These are phyloP conservation scores for Xylariaceae sp. DNA, from an alignment of 2,329 filamentous ascomycete genomes.

Conservation along the genomic window DNA sequence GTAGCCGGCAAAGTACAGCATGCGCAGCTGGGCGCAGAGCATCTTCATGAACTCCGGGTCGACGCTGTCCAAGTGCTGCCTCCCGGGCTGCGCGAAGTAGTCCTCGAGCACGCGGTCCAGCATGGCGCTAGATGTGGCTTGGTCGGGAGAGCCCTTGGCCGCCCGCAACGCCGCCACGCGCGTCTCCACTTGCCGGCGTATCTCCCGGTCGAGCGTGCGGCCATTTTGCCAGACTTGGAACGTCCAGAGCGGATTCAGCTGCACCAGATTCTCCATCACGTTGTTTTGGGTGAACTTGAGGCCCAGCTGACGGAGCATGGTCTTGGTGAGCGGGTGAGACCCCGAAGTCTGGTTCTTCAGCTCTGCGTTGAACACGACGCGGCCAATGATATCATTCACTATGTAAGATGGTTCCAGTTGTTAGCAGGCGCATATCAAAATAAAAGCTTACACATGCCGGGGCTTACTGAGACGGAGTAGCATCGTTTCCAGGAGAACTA, in stretches of 20 bases:
- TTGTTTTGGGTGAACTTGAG: conserved; percentile 26
- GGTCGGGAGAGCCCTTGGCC: conserved; percentile 19
- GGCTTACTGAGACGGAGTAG: conserved; percentile 20
- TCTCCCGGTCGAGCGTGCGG: conserved; percentile 27
- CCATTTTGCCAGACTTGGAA: conserved; percentile 31
- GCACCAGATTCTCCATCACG: conserved; percentile 23
- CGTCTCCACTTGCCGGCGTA: conserved; percentile 25
- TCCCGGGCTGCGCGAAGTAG: conserved; percentile 26
- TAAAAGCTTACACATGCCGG: too few relatives aligned
- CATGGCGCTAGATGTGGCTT: conserved; percentile 25
- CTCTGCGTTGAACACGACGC: conserved; percentile 28
- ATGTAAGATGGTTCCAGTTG: neutral
- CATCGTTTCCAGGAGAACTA: conserved; percentile 25
- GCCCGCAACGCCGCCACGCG: conserved; percentile 21
- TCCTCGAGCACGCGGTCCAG: conserved; percentile 30
- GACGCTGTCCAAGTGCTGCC: conserved; percentile 15
- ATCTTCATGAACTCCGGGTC: conserved; percentile 27
- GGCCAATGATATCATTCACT: conserved; percentile 31
- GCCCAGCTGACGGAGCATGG: conserved; percentile 26
- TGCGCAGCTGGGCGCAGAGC: conserved; percentile 30
- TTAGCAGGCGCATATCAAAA: too few relatives aligned
- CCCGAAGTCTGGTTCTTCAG: conserved; percentile 28
- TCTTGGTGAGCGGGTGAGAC: conserved; percentile 28
- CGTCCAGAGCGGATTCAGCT: conserved; percentile 27
- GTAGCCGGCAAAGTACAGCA: conserved; percentile 37